A percentile compares a stretch with the other conserved stretches of the same genome.
phyloP scores from a whole-genome alignment of 2,329 filamentous ascomycete species.

The Cladosporium sp. region DNA sequence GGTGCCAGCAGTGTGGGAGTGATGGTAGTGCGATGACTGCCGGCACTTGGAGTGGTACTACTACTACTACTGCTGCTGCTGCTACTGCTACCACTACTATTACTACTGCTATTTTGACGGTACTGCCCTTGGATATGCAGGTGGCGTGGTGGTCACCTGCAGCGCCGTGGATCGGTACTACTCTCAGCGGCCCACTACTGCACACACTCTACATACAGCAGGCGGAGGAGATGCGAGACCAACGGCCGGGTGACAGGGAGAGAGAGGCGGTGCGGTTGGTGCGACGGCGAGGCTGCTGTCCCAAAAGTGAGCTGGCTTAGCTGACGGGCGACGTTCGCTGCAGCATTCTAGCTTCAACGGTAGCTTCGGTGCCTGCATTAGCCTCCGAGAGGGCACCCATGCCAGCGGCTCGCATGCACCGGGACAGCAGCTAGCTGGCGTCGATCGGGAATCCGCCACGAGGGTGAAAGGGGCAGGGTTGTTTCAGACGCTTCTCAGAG shows the following conservation, averaged over 20 bases:
- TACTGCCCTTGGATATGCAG: not conserved
- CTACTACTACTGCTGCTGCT: not conserved
- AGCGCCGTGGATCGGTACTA: constrained; percentile 4
- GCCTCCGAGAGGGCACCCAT: not conserved
- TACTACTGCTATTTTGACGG: not conserved
- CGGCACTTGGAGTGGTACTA: not conserved
- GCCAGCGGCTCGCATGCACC: constrained; percentile 3
- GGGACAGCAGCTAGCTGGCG: not conserved
- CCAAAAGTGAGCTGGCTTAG: not conserved
- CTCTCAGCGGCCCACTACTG: not conserved
- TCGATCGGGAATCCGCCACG: not conserved
- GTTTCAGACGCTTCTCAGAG: constrained; percentile 7
- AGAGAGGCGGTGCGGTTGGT: not conserved
- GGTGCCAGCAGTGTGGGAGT: not conserved
- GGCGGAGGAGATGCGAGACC: not conserved
- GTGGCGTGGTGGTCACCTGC: constrained; percentile 4
- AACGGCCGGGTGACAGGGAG: constrained; percentile 10
- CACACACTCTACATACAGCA: not conserved
- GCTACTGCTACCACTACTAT: not conserved
- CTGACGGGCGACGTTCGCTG: constrained; percentile 1
- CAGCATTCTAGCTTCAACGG: constrained; percentile 7
- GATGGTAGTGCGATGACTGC: not conserved
- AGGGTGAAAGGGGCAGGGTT: constrained; percentile 9
- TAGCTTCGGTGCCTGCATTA: constrained; percentile 17
- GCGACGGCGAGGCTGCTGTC: not conserved